These are phyloP conservation scores for Xylariomycetidae sp. DNA, from an alignment of 2,329 filamentous ascomycete genomes.

Conservation along the genomic window DNA sequence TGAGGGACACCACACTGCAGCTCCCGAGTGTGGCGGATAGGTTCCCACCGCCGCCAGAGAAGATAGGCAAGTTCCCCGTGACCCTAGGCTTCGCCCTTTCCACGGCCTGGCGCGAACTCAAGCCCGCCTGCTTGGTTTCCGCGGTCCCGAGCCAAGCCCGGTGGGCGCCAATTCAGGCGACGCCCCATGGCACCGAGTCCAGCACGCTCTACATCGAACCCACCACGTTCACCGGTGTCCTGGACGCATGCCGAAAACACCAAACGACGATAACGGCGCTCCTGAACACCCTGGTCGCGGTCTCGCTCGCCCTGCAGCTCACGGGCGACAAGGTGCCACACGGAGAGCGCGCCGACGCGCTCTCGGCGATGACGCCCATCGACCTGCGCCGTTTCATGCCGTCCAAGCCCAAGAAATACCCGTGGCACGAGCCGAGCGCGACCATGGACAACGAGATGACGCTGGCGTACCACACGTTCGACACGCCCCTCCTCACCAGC, in stretches of 20 bases:
- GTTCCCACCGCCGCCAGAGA: constrained; percentile 5
- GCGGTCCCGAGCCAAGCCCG: constrained; percentile 8
- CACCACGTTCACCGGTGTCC: constrained; percentile 2
- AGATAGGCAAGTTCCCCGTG: constrained; percentile 13
- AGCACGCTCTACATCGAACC: constrained; percentile 12
- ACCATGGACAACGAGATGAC: constrained; percentile 17
- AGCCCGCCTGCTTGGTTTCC: constrained; percentile 4
- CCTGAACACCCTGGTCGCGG: constrained; percentile 13
- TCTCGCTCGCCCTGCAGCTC: constrained; percentile 8
- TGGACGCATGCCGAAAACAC: constrained; percentile 12
- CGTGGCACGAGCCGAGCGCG: constrained; percentile 5
- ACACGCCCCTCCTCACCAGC: constrained; percentile 8
- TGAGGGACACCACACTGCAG: constrained; percentile 15
- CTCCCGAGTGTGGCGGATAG: constrained; percentile 18
- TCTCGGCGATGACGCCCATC: constrained; percentile 10
- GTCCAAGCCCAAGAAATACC: constrained; percentile 2
- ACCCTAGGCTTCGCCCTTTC: constrained; percentile 7
- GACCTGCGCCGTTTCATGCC: constrained; percentile 11
- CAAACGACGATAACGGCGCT: constrained; percentile 20
- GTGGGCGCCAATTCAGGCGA: constrained; percentile 16
- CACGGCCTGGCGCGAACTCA: constrained; percentile 12
- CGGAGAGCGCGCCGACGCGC: too few species aligned
- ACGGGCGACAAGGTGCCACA: not conserved
- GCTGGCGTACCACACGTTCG: constrained; percentile 11
- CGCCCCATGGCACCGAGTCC: constrained; percentile 17